Evolutionary conservation across 768 basidiomycete species (phyloP).

Genomic region (Calocera cornea): DNA sequence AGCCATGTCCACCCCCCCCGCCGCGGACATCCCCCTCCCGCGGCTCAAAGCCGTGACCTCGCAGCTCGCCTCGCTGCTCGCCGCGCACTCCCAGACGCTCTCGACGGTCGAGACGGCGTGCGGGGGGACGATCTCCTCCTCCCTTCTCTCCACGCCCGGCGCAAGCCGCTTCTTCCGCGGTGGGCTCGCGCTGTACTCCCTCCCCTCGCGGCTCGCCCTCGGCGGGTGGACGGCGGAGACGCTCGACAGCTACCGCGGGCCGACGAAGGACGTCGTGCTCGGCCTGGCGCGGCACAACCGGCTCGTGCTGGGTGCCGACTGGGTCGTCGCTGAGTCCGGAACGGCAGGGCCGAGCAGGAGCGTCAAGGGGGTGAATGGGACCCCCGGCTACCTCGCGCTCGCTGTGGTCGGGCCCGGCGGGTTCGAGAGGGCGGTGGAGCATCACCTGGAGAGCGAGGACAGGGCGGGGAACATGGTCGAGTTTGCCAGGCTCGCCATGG

Average conservation of each 20-base stretch:
- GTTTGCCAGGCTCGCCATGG: conserved; percentile 3
- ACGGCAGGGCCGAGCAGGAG: conserved; percentile 11
- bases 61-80: not conserved
- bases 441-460: not conserved
- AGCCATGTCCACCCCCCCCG: too few relatives aligned
- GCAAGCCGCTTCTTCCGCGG: conserved; percentile 9
- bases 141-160: conserved; percentile 7
- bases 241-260: conserved; percentile 8
- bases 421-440: not conserved
- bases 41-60: too few relatives aligned
- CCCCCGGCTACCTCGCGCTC: conserved; percentile 9
- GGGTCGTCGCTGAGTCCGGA: conserved; percentile 8
- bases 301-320: conserved; percentile 4
- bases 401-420: not conserved
- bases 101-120: not conserved
- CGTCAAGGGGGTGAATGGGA: conserved; percentile 1
- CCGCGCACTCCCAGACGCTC: not conserved
- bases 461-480: conserved; percentile 6
- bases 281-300: conserved; percentile 5
- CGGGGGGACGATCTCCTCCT: conserved; percentile 8
- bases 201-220: conserved; percentile 6
- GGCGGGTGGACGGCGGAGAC: conserved; percentile 7
- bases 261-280: conserved; percentile 8
- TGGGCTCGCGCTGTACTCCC: too few relatives aligned
- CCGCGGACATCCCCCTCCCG: too few relatives aligned